These are phyloP conservation scores for Fibroporia radiculosa DNA, from an alignment of 768 basidiomycete genomes.

Conservation along the genomic window DNA sequence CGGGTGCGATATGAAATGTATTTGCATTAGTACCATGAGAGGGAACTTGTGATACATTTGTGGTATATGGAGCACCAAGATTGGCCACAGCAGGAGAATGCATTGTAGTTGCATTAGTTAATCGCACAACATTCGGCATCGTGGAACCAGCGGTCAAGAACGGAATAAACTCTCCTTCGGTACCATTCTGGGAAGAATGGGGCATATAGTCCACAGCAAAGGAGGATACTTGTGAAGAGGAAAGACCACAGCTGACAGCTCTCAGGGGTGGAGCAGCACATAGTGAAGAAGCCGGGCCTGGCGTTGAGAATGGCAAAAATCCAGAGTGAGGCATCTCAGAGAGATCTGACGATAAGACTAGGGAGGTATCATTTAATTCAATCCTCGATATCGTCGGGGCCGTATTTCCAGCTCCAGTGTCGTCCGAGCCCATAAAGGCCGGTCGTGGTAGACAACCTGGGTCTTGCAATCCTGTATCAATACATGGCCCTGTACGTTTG, in stretches of 20 bases:
- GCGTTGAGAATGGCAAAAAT: conserved; percentile 19
- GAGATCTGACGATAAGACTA: neutral
- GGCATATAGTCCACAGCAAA: neutral
- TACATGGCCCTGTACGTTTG: too few relatives aligned
- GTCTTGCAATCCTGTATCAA: too few relatives aligned
- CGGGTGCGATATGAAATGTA: too few relatives aligned
- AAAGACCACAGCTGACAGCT: neutral
- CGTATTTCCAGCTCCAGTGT: neutral
- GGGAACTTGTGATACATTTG: neutral
- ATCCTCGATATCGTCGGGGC: neutral
- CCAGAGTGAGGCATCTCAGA: neutral
- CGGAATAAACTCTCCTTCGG: neutral
- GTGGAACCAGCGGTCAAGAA: conserved; percentile 20
- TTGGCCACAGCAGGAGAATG: neutral
- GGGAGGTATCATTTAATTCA: neutral
- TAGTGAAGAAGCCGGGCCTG: conserved; percentile 19
- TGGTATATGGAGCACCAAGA: neutral
- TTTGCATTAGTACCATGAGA: neutral
- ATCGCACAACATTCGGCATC: neutral
- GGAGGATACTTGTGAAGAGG: neutral
- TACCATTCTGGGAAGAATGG: neutral
- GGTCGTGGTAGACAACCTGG: neutral
- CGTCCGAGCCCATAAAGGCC: neutral
- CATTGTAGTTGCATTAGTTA: neutral
- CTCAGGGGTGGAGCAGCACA: neutral